Evolutionary conservation across 1,284 basidiomycete species (phyloP).

Genomic region (Leucoagaricus sp.): DNA sequence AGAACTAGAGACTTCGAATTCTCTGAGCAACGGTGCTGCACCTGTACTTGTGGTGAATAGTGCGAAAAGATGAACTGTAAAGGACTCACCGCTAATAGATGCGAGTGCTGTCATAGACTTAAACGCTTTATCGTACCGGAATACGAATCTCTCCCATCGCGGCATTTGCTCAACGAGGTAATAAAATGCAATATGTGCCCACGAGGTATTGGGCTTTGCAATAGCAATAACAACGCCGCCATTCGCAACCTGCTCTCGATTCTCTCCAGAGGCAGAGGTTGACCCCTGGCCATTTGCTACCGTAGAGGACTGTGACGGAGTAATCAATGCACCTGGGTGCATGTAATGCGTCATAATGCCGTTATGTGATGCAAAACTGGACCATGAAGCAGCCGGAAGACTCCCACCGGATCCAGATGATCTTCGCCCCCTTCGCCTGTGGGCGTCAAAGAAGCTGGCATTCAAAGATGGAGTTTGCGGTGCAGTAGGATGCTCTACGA

Average conservation of each 20-base stretch:
- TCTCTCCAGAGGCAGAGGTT: background rate
- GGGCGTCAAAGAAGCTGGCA: conserved; percentile 11
- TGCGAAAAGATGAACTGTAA: background rate
- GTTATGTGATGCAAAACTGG: conserved; percentile 6
- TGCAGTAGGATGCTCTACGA: conserved; percentile 35
- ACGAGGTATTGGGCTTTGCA: conserved; percentile 51
- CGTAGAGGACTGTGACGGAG: conserved; percentile 31
- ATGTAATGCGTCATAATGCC: conserved; percentile 20
- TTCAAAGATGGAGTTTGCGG: background rate
- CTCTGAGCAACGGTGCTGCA: conserved; percentile 66
- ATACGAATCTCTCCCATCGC: conserved; percentile 77
- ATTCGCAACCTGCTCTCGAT: conserved; percentile 1
- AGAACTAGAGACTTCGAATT: conserved; percentile 74
- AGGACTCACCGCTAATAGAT: conserved; percentile 59
- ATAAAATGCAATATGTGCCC: conserved; percentile 77
- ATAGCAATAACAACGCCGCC: conserved; percentile 17
- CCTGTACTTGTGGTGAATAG: conserved; percentile 36
- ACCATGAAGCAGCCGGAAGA: conserved; percentile 3
- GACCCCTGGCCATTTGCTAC: background rate
- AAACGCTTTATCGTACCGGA: conserved; percentile 74
- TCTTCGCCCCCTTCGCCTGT: conserved; percentile 23
- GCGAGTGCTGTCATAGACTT: conserved; percentile 68
- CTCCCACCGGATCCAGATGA: conserved; percentile 21
- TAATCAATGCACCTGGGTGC: conserved; percentile 28
- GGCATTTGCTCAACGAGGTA: conserved; percentile 78